These are phyloP conservation scores for Pythium brachiatum DNA, from an alignment of 352 stramenopile genomes.

Conservation along the genomic window DNA sequence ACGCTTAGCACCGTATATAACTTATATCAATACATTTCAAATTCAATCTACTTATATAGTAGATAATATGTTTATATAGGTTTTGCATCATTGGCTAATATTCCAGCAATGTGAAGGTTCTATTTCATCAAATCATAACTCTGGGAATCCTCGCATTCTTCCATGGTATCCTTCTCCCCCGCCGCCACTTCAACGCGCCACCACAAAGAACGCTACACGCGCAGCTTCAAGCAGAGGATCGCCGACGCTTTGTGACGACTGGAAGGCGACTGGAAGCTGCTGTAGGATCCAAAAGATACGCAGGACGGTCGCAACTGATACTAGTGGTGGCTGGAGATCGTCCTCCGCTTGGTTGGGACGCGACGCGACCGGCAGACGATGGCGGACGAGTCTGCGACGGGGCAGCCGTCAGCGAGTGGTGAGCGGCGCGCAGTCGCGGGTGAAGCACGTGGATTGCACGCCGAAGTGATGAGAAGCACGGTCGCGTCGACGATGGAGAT, in stretches of 20 bases:
- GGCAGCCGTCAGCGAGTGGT: constrained; percentile 17
- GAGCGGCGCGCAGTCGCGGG: constrained; percentile 17
- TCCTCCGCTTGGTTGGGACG: constrained; percentile 7
- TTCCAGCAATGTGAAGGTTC: neutral
- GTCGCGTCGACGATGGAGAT: neutral
- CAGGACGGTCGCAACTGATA: neutral
- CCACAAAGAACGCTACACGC: neutral
- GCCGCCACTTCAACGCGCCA: constrained; percentile 28
- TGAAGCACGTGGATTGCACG: neutral
- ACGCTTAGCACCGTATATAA: constrained; percentile 13
- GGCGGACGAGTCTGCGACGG: constrained; percentile 15
- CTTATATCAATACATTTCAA: constrained; percentile 9
- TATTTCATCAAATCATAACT: constrained; percentile 17
- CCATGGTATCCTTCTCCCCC: constrained; percentile 1
- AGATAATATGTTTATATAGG: neutral
- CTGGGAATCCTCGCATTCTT: constrained; percentile 17
- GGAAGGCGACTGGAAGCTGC: too few relatives aligned
- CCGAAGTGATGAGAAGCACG: constrained; percentile 4
- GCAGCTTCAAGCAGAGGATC: neutral
- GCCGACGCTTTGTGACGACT: neutral
- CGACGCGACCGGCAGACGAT: neutral
- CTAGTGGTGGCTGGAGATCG: neutral
- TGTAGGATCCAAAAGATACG: neutral
- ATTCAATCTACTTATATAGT: neutral
- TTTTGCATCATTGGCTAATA: neutral